Evolutionary conservation across 192 early-diverging fungal genomes (phyloP).

Genomic region (Podila epicladia): DNA sequence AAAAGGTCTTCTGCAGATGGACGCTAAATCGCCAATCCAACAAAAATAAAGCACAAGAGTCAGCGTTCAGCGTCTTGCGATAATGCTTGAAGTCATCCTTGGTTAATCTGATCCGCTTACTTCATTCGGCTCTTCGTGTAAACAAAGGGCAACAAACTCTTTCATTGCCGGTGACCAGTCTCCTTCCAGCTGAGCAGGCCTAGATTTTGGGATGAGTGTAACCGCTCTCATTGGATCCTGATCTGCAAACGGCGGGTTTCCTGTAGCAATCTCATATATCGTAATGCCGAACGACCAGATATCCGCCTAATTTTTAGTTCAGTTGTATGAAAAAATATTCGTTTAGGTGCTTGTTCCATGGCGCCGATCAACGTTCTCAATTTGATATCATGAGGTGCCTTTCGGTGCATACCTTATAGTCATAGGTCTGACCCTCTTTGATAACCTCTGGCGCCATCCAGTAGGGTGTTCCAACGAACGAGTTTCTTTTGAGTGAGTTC

Average conservation of each 20-base stretch:
- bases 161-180: slow-evolving; percentile 81
- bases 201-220: slow-evolving; percentile 85
- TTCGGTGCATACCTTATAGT: slow-evolving; percentile 76
- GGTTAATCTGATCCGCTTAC: slow-evolving; percentile 43
- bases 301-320: slow-evolving; percentile 73
- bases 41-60: neutral
- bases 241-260: slow-evolving; percentile 93
- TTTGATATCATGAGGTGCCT: neutral
- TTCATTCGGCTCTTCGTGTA: slow-evolving; percentile 87
- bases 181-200: slow-evolving; percentile 83
- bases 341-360: neutral
- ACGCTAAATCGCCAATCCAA: slow-evolving; percentile 59
- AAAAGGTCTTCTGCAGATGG: slow-evolving; percentile 89
- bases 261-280: slow-evolving; percentile 95
- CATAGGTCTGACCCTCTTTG: slow-evolving; percentile 84
- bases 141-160: slow-evolving; percentile 89
- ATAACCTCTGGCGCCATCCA: slow-evolving; percentile 94
- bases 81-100: neutral
- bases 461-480: slow-evolving; percentile 95
- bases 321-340: neutral
- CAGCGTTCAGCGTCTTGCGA: neutral
- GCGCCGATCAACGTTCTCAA: neutral
- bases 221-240: slow-evolving; percentile 91
- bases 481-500: slow-evolving; percentile 80
- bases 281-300: slow-evolving; percentile 99